phyloP scores from a whole-genome alignment of 129 eudicot genomes.

The Centella asiatica region DNA sequence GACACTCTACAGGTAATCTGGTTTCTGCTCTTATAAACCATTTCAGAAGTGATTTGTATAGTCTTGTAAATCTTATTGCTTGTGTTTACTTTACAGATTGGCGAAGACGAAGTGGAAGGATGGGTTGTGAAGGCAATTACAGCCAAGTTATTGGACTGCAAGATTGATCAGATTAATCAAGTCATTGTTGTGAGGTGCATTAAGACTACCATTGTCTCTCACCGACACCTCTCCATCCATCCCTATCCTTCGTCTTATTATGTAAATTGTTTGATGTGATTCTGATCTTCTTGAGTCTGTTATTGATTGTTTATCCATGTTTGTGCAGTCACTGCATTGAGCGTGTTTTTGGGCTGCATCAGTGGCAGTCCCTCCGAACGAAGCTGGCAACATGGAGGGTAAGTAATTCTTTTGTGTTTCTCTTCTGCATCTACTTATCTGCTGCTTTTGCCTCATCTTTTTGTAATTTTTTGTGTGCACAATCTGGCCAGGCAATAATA shows the following conservation, averaged over 20 bases:
- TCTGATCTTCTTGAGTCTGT: background rate
- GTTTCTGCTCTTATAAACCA: background rate
- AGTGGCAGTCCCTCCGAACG: conserved; percentile 60
- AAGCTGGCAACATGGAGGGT: conserved; percentile 89
- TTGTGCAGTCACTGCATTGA: conserved; percentile 54
- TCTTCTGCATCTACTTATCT: too few species aligned
- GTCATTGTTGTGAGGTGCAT: conserved; percentile 56
- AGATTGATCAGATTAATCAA: conserved; percentile 84
- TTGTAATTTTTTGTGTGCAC: background rate
- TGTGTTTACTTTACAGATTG: conserved; percentile 36
- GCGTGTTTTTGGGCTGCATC: conserved; percentile 65
- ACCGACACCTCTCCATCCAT: too few species aligned
- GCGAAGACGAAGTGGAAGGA: conserved; percentile 67
- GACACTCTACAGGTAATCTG: conserved; percentile 49
- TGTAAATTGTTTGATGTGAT: background rate
- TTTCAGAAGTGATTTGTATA: background rate
- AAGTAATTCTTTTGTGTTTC: background rate
- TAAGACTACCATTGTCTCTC: background rate
- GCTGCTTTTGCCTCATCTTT: background rate
- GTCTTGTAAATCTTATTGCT: background rate
- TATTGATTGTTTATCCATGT: background rate
- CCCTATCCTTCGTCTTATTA: background rate
- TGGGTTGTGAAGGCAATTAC: conserved; percentile 84
- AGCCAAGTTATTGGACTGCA: conserved; percentile 67
- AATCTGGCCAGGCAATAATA: too few species aligned